Base-by-base conservation (phyloP, 352 stramenopile species). In the Globisporangium paddicum region DNA sequence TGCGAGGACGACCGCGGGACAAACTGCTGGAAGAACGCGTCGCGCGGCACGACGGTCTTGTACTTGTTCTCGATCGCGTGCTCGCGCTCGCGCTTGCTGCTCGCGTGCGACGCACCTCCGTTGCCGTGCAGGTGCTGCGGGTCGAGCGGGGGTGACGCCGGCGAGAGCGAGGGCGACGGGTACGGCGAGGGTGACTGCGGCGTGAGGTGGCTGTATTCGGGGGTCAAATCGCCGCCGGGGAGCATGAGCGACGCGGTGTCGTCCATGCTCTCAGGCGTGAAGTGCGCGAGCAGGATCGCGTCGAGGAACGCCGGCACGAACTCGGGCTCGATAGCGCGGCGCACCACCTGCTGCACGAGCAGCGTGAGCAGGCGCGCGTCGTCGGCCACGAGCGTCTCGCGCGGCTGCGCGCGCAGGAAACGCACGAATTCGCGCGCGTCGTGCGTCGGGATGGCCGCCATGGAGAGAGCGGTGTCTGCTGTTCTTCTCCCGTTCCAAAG, bases 11-110 rank as follows among this genome's bases (percentile, higher is more conserved):
- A 80, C 42, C 75, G 73, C 42, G 82, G 73, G 59, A 77, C 78
- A 48, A 87, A 88, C 7, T 68, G 67, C 63, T 76, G 66, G 16
- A 91, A 81, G 60, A 80, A 91, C 14, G 75, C 74, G 34, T 81
- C 77, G 32, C 65, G 75, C 18, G 75, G 67, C 21, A 85, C 63
- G 1, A 52, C 59, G 13, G 23, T 65, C 41, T 40, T 52, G 59
- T 49, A 48, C 16, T 40, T 55, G 42, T 63, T 44, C 41, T 52
- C 50, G 5, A 40, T 54, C 16, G 47, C 47, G 6, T 23, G 38
- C 18, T 54, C 55, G 58, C 23, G 70, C n/a, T 52, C 50, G 34
- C 47, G 51, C 42, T 55, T 48, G 38, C 38, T 50, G 28, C 16
- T 40, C n/a, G 47, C 18, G 47, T 28, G 25, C 7, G 40, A 23